phyloP scores from a whole-genome alignment of 2,329 filamentous ascomycete genomes.

The Cladorrhinum sp. region DNA sequence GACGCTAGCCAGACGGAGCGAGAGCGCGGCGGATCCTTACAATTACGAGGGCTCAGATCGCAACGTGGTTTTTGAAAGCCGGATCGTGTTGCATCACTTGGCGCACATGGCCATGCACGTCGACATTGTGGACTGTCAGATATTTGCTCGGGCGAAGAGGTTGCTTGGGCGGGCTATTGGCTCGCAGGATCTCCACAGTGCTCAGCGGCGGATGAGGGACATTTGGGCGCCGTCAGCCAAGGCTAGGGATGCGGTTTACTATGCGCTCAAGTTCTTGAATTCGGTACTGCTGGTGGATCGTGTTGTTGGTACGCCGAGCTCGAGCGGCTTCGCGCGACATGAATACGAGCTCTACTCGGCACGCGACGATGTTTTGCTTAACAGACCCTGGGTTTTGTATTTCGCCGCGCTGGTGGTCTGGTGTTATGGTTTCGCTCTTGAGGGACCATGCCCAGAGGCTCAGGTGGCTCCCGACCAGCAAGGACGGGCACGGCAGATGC shows the following conservation, averaged over 20 bases:
- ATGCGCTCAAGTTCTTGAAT: constrained; percentile 82
- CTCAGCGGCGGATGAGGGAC: constrained; percentile 80
- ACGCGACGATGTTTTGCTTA: constrained; percentile 83
- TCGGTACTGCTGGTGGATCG: constrained; percentile 72
- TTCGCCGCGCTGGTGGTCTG: constrained; percentile 90
- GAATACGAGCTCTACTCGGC: constrained; percentile 65
- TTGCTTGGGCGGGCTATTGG: constrained; percentile 84
- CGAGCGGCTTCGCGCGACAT: constrained; percentile 34
- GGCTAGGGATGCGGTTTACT: constrained; percentile 87
- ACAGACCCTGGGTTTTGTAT: constrained; percentile 93
- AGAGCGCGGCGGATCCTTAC: constrained; percentile 52
- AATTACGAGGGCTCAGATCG: constrained; percentile 56
- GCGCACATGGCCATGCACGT: constrained; percentile 98
- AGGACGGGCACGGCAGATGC: constrained; percentile 75
- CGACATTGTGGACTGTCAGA: constrained; percentile 95
- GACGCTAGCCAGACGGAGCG: constrained; percentile 60
- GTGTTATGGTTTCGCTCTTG: constrained; percentile 89
- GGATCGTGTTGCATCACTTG: constrained; percentile 85
- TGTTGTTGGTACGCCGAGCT: constrained; percentile 36
- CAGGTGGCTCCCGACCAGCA: constrained; percentile 56
- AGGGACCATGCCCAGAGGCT: constrained; percentile 64
- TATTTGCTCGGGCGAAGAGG: constrained; percentile 83
- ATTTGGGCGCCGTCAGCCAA: constrained; percentile 85
- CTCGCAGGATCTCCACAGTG: constrained; percentile 73
- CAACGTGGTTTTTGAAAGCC: constrained; percentile 74